Evolutionary conservation across 441 rosid species (phyloP), one percentile per base, ranked within the genome.

Genomic region (Syzygium malaccense): DNA sequence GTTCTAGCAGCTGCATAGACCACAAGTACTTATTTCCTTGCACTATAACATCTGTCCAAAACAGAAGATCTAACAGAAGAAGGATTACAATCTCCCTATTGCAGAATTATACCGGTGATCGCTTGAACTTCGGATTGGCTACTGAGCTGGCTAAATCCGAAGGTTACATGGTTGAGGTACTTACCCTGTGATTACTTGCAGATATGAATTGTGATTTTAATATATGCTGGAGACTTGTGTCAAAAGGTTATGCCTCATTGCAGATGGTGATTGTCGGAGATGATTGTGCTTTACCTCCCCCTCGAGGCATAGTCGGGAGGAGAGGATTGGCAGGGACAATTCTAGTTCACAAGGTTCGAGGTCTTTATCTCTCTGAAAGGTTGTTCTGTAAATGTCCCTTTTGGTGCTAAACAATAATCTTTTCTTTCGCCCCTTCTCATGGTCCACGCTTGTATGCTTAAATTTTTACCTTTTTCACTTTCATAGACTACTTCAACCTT

Each of bases 121-220:
- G 99, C 55, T 91, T 97, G 90, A 96, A 97, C 96, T 98, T 98
- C 92, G 99, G 99, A 90, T 91, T 98, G 94, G 99, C 99, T 86
- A 98, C 98, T 86, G 99, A 98, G 93, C 97, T 95, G 95, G 99
- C 99, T 89, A 97, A 96, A 93, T 94, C 99, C 86, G 99, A 98
- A 92, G 99, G 99, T 90, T 98, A 93, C 91, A 93, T 95, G 93
- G 93, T 98, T 62, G 98, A 98, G 97, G 99, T 98, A 93, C 53
- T 88, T 87, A 79, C 88, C 90, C 51, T 32, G 48, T 25, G 48
- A 75, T 68, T 41, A 75, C 51, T 75, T 75, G 10, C n/a, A 23
- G 49, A 37, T 37, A 49, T 71, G 83, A 28, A 37, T 75, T 41
- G 83, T 37, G 51, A 75, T 75, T 12, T 75, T 75, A 75, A 75